A percentile compares a stretch with the other conserved stretches of the same genome.
phyloP scores from a whole-genome alignment of 768 basidiomycete genomes.

The Leccinum arenicola region DNA sequence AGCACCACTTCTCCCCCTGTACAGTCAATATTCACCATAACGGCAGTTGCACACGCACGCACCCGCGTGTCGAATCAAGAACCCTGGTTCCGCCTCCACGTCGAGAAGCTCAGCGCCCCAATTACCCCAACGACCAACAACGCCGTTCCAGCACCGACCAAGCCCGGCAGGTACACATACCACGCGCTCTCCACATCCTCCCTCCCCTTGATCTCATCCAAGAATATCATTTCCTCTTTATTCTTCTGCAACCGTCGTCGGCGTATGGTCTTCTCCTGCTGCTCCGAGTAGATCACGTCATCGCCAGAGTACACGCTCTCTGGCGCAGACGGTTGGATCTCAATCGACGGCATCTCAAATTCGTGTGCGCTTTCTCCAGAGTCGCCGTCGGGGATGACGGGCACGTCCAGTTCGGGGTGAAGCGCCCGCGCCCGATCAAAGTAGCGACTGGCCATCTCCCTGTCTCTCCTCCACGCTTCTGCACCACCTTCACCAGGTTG shows the following conservation, averaged over 20 bases:
- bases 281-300: constrained; percentile 29
- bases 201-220: constrained; percentile 41
- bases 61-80: constrained; percentile 34
- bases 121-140: constrained; percentile 75
- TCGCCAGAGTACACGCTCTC: constrained; percentile 28
- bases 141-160: constrained; percentile 84
- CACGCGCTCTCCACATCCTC: constrained; percentile 70
- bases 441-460: constrained; percentile 64
- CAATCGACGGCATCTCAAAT: constrained; percentile 69
- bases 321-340: constrained; percentile 36
- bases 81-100: constrained; percentile 64
- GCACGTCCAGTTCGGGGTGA: constrained; percentile 65
- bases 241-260: constrained; percentile 44
- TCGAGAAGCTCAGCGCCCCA: constrained; percentile 72
- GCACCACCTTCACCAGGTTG: constrained; percentile 55
- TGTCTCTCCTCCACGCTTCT: constrained; percentile 73
- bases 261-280: constrained; percentile 34
- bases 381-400: constrained; percentile 54
- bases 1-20: not conserved
- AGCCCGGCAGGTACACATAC: constrained; percentile 76
- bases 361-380: constrained; percentile 35
- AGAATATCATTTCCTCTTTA: constrained; percentile 54
- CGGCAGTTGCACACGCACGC: not conserved
- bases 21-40: not conserved
- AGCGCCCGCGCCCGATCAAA: constrained; percentile 68